A percentile compares a stretch with the other conserved stretches of the same genome.
These are phyloP conservation scores for Claviceps sp. DNA, from an alignment of 2,329 filamentous ascomycete species.

Conservation along the genomic window DNA sequence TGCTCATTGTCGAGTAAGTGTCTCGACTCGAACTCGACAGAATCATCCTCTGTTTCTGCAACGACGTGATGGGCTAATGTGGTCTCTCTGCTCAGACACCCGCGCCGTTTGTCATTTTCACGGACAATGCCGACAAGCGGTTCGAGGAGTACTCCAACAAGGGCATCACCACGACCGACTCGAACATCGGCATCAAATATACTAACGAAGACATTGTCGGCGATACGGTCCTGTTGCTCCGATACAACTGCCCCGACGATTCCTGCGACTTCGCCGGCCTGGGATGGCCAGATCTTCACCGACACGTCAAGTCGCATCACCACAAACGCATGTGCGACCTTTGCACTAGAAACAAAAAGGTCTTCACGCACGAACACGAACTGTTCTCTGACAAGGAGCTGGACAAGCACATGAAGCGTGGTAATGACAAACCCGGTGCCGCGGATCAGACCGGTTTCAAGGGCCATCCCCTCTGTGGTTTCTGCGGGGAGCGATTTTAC, in stretches of 20 bases:
- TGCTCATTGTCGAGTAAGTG: slow-evolving; percentile 77
- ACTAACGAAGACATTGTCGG: slow-evolving; percentile 80
- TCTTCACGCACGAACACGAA: slow-evolving; percentile 96
- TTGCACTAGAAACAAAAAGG: slow-evolving; percentile 87
- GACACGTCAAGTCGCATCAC: slow-evolving; percentile 74
- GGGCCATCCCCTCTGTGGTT: slow-evolving; percentile 86
- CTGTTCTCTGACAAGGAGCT: slow-evolving; percentile 73
- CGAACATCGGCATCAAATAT: slow-evolving; percentile 83
- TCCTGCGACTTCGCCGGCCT: slow-evolving; percentile 72
- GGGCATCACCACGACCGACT: slow-evolving; percentile 68
- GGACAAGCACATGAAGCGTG: slow-evolving; percentile 75
- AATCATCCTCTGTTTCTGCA: neutral
- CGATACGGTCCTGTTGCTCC: slow-evolving; percentile 74
- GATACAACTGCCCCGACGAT: slow-evolving; percentile 86
- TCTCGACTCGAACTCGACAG: neutral
- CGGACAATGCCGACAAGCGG: slow-evolving; percentile 66
- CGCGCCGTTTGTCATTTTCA: slow-evolving; percentile 81
- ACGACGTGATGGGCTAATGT: neutral
- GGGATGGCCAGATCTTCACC: slow-evolving; percentile 41
- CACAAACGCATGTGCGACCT: slow-evolving; percentile 84
- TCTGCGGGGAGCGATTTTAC: slow-evolving; percentile 86
- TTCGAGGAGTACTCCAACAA: slow-evolving; percentile 67
- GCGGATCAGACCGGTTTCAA: slow-evolving; percentile 91
- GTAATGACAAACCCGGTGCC: slow-evolving; percentile 82
- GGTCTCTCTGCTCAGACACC: slow-evolving; percentile 33